Base-by-base conservation (phyloP, 352 stramenopile genomes). In the Globisporangium recalcitrans region DNA sequence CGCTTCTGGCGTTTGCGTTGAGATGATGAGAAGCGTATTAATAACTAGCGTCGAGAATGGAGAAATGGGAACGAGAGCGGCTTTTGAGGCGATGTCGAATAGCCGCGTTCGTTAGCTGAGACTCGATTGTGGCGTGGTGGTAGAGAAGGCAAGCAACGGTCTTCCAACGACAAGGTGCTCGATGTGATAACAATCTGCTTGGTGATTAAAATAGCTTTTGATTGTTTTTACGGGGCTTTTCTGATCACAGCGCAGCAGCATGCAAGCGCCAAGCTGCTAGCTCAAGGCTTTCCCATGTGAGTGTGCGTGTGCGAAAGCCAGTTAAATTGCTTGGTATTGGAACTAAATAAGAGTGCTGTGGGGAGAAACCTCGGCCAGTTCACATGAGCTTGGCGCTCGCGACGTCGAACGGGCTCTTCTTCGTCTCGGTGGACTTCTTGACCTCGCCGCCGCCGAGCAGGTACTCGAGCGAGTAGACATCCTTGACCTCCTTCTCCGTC, bases 391-490 rank as follows among this genome's bases (percentile, higher is more conserved):
- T 89, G 60, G 70, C 67, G 71, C 82, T 91, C 16, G 71, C 56
- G 38, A 88, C 78, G 32, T 91, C 42, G 55, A 88, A 91, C 9
- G 82, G 79, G 64, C 79, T 86, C 58, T 70, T 77, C 52, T 71
- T 68, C 36, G 29, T 40, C 58, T 62, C 31, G 34, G 47, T 60
- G 71, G 21, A 52, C 26, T 61, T 72, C 46, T 71, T 54, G 34
- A 46, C 48, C 16, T 70, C 32, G 14, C 77, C 67, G 58, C 75
- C 75, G 11, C n/a, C n/a, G n/a, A 83, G 69, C 40, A 91, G 70
- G 60, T 91, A 88, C 56, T 82, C 69, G 40, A 89, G 73, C 40
- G 82, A 91, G 65, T 89, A 89, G 40, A 87, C 69, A 55, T 85
- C 75, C 36, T 75, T 74, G 46, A 86, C 70, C 31, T 75, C 55